Evolutionary conservation across 1,139 yeast genomes (phyloP).

Genomic region (Geotrichum cucujoidarum): DNA sequence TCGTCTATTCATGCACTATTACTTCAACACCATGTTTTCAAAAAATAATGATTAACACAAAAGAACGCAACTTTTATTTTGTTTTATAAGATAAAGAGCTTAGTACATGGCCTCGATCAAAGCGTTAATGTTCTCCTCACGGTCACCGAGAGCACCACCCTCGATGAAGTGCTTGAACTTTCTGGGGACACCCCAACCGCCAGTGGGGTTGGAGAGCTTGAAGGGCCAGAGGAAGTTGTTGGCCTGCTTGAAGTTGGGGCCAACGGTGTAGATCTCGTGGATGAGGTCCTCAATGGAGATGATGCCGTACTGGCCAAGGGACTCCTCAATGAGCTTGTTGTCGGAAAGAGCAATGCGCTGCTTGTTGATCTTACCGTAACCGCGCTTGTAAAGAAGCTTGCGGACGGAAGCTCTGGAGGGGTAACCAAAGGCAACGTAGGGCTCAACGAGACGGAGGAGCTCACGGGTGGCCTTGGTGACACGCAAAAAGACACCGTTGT

Average conservation of each 20-base stretch:
- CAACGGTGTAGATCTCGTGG: constrained; percentile 98
- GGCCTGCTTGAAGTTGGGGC: constrained; percentile 99
- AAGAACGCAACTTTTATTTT: constrained; percentile 8
- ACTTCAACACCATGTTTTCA: neutral
- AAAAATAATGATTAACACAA: neutral
- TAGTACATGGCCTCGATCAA: constrained; percentile 68
- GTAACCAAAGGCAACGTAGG: constrained; percentile 99
- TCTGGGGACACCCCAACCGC: constrained; percentile 99
- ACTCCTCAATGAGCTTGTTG: constrained; percentile 89
- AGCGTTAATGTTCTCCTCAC: constrained; percentile 97
- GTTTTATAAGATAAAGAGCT: constrained; percentile 1
- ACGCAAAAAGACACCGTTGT: constrained; percentile 97
- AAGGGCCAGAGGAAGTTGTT: constrained; percentile 99
- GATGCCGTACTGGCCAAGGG: constrained; percentile 95
- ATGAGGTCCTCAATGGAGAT: constrained; percentile 94
- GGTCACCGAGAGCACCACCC: constrained; percentile 99
- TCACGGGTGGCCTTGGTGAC: constrained; percentile 98
- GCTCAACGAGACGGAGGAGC: constrained; percentile 96
- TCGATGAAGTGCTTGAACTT: constrained; percentile 99
- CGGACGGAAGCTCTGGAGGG: constrained; percentile 95
- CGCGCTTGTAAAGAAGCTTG: constrained; percentile 98
- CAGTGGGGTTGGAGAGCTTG: constrained; percentile 98
- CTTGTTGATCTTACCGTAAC: constrained; percentile 98
- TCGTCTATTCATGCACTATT: neutral
- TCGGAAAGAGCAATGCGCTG: constrained; percentile 91